These are phyloP conservation scores for Pichia nanzhaoensis DNA, from an alignment of 805 yeast species.

Conservation along the genomic window DNA sequence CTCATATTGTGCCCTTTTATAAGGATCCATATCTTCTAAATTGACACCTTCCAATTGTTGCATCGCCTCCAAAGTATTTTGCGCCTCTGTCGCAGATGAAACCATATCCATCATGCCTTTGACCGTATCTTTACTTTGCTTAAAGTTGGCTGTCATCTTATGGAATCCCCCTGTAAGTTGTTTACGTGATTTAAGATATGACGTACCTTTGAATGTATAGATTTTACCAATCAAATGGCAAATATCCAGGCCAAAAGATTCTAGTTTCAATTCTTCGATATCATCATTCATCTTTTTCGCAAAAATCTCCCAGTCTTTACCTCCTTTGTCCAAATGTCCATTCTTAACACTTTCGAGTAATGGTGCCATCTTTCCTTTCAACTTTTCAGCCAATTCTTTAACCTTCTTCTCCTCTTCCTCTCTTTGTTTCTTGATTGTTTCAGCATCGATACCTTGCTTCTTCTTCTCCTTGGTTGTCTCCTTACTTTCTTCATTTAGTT, in stretches of 20 bases:
- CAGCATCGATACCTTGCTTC: slow-evolving; percentile 20
- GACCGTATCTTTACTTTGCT: slow-evolving; percentile 68
- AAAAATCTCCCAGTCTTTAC: slow-evolving; percentile 45
- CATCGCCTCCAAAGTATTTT: slow-evolving; percentile 66
- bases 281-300: slow-evolving; percentile 63
- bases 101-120: slow-evolving; percentile 67
- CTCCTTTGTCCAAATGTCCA: slow-evolving; percentile 32
- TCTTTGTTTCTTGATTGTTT: slow-evolving; percentile 26
- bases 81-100: slow-evolving; percentile 72
- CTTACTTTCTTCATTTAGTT: slow-evolving; percentile 12
- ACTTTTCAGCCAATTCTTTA: slow-evolving; percentile 51
- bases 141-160: slow-evolving; percentile 55
- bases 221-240: slow-evolving; percentile 69
- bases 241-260: slow-evolving; percentile 78
- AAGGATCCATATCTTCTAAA: slow-evolving; percentile 40
- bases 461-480: slow-evolving; percentile 10
- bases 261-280: slow-evolving; percentile 76
- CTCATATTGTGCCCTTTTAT: slow-evolving; percentile 55
- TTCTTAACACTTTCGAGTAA: slow-evolving; percentile 34
- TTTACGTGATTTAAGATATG: slow-evolving; percentile 59
- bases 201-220: slow-evolving; percentile 57
- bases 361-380: slow-evolving; percentile 35
- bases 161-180: slow-evolving; percentile 57
- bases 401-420: slow-evolving; percentile 39
- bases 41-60: slow-evolving; percentile 46